Evolutionary conservation across 768 basidiomycete genomes (phyloP).

Genomic region (Russula olivacea): DNA sequence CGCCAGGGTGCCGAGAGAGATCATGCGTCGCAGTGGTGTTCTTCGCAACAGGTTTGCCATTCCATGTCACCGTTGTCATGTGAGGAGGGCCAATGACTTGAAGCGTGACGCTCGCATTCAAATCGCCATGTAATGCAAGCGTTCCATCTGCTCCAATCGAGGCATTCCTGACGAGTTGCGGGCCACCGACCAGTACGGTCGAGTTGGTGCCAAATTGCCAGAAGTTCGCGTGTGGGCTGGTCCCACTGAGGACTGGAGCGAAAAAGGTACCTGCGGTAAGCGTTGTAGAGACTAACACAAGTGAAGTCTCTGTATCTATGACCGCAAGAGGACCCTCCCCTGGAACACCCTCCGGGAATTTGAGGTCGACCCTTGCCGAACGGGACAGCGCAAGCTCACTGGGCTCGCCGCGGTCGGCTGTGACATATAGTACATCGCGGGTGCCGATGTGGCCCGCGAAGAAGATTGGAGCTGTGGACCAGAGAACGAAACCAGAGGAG

Average conservation of each 20-base stretch:
- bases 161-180: slow-evolving; percentile 44
- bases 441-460: slow-evolving; percentile 48
- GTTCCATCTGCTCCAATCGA: slow-evolving; percentile 28
- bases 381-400: slow-evolving; percentile 33
- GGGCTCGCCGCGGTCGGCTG: slow-evolving; percentile 33
- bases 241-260: slow-evolving; percentile 52
- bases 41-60: slow-evolving; percentile 45
- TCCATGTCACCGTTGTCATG: slow-evolving; percentile 62
- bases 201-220: slow-evolving; percentile 71
- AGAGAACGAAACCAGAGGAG: slow-evolving; percentile 45
- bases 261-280: slow-evolving; percentile 67
- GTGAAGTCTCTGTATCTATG: slow-evolving; percentile 60
- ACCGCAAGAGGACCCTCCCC: slow-evolving; percentile 50
- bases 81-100: slow-evolving; percentile 57
- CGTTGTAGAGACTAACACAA: slow-evolving; percentile 64
- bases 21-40: slow-evolving; percentile 31
- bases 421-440: slow-evolving; percentile 40
- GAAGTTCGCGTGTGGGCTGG: slow-evolving; percentile 48
- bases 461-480: slow-evolving; percentile 70
- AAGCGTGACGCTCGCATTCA: slow-evolving; percentile 51
- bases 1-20: slow-evolving; percentile 35
- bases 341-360: slow-evolving; percentile 48
- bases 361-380: slow-evolving; percentile 31
- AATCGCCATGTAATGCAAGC: slow-evolving; percentile 63
- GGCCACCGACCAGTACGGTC: slow-evolving; percentile 49